A percentile compares a stretch with the other conserved stretches of the same genome.
Evolutionary conservation across 2,329 filamentous ascomycete species (phyloP).

Genomic region (Colletotrichum tofieldiae): DNA sequence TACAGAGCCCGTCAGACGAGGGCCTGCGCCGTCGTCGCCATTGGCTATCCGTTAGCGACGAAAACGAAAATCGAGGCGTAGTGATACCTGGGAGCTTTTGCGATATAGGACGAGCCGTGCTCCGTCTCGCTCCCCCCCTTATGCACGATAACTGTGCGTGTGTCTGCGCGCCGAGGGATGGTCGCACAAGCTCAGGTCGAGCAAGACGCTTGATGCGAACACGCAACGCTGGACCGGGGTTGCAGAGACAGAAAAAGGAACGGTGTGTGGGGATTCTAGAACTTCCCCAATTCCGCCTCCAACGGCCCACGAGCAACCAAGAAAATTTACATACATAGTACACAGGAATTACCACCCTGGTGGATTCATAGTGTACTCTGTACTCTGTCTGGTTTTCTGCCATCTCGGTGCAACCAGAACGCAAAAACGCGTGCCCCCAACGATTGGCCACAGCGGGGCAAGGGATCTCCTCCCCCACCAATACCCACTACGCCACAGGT

Average conservation of each 20-base stretch:
- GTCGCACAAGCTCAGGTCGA: slow-evolving; percentile 18
- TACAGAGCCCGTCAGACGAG: slow-evolving; percentile 22
- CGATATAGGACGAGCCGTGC: neutral
- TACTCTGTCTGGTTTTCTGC: neutral
- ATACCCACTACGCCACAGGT: slow-evolving; percentile 42
- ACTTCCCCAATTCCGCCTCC: slow-evolving; percentile 25
- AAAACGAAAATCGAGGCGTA: slow-evolving; percentile 18
- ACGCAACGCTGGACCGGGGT: slow-evolving; percentile 4
- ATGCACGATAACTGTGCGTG: slow-evolving; percentile 25
- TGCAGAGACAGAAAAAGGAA: neutral
- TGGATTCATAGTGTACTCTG: too few species aligned
- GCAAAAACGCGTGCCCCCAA: slow-evolving; percentile 28
- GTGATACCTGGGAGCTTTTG: neutral
- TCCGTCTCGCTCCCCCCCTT: neutral
- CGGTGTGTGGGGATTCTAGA: slow-evolving; percentile 23
- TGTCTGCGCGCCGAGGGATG: neutral
- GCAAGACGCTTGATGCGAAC: slow-evolving; percentile 4
- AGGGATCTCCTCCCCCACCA: slow-evolving; percentile 33
- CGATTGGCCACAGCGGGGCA: slow-evolving; percentile 41
- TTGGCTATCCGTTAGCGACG: slow-evolving; percentile 24
- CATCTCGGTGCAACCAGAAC: slow-evolving; percentile 10
- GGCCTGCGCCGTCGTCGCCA: neutral
- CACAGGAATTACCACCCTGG: neutral
- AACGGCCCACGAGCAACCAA: slow-evolving; percentile 5
- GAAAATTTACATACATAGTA: neutral